Base-by-base conservation (phyloP, 768 basidiomycete genomes). In the Dictyophora rubrovolvata region DNA sequence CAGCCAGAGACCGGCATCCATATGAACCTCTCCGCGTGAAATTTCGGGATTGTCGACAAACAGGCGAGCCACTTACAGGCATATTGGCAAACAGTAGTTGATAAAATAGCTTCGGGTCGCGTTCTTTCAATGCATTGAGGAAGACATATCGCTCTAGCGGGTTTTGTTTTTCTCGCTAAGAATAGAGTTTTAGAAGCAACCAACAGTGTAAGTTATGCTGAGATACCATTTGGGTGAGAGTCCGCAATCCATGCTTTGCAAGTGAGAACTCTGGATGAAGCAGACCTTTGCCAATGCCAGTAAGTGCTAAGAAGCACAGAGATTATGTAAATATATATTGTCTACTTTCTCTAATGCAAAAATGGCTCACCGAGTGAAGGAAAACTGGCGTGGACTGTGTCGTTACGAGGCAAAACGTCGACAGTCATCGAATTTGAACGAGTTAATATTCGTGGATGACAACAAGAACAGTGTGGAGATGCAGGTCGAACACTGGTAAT, bases 61-160 rank as follows among this genome's bases (percentile, higher is more conserved):
- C 68, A 37, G 74, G 63, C 4, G 72, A 72, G 5, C 66, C 65
- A 52, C 72, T 65, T 55, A 65, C 69, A 33, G 47, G 52, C 46
- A 58, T 54, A 53, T 63, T 64, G 23, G 53, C 63, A 28, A 65
- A 60, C 18, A 61, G 37, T 34, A 63, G 61, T 49, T 53, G 33
- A 49, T 63, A 65, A 57, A 65, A 63, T 22, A 59, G 36, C 5
- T 48, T 36, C 20, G 57, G 57, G 33, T 59, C 57, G 11, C 57
- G 49, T 5, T 51, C 57, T 21, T 59, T 59, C 11, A 59, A 28
- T 18, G 35, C 57, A 46, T 53, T 59, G 12, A 59, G 50, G 50
- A 59, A 59, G 20, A 59, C 50, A 36, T 59, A 59, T 36, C 49
- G 49, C 7, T 59, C 57, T 6, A 59, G 23, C 5, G 49, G 35